Conservation (phyloP, 495 filamentous ascomycete species). For the Penicillium taxi region DNA sequence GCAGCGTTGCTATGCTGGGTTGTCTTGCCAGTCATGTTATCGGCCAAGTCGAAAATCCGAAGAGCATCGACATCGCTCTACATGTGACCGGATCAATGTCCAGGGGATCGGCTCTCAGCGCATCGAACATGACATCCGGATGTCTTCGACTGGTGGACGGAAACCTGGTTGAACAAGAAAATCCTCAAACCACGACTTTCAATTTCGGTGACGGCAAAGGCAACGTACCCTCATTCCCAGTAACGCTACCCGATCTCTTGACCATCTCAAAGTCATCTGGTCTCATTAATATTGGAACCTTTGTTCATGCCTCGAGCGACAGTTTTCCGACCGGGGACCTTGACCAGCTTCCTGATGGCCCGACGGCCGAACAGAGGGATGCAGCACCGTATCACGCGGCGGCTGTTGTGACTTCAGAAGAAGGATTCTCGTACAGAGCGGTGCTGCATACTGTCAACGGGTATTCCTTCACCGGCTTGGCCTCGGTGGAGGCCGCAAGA, state of each 20-base stretch:
- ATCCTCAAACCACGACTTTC: background rate
- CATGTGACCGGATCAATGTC: slow-evolving; percentile 4
- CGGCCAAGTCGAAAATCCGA: background rate
- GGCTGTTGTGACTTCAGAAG: background rate
- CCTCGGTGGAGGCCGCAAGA: slow-evolving; percentile 3
- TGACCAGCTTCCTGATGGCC: slow-evolving; percentile 1
- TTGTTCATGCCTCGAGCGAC: background rate
- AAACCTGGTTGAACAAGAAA: background rate
- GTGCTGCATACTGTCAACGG: slow-evolving; percentile 6
- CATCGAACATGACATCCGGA: background rate
- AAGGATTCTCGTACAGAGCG: background rate
- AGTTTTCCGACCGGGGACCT: slow-evolving; percentile 5
- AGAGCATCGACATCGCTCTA: slow-evolving; percentile 2
- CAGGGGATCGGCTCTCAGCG: slow-evolving; percentile 2
- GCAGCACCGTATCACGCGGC: slow-evolving; percentile 3
- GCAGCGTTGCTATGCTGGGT: slow-evolving; percentile 6
- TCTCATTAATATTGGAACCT: slow-evolving; percentile 2
- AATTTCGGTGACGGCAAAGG: slow-evolving; percentile 6
- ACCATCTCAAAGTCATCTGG: slow-evolving; percentile 1
- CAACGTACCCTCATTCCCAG: slow-evolving; percentile 3
- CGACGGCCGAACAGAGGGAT: background rate
- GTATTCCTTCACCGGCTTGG: slow-evolving; percentile 2
- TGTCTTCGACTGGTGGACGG: slow-evolving; percentile 5
- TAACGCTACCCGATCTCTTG: slow-evolving; percentile 5
- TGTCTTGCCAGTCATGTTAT: slow-evolving; percentile 4